A percentile compares a stretch with the other conserved stretches of the same genome.
phyloP scores from a whole-genome alignment of 768 basidiomycete genomes.

The Pholiota microspora region DNA sequence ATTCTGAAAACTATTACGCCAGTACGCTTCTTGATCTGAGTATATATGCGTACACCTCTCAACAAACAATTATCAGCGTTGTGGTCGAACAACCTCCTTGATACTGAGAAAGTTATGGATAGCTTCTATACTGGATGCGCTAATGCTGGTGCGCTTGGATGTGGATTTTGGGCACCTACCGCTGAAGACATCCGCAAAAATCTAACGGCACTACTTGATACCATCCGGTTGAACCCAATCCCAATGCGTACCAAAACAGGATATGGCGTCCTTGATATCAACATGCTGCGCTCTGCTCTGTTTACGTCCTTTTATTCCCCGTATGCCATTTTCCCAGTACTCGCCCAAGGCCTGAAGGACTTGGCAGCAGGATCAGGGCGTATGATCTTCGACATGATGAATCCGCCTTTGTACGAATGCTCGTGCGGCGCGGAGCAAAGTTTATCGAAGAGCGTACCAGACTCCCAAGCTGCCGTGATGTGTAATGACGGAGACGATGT shows the following conservation, averaged over 20 bases:
- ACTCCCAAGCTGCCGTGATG: constrained; percentile 28
- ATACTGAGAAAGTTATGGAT: constrained; percentile 34
- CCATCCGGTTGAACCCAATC: constrained; percentile 28
- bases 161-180: constrained; percentile 35
- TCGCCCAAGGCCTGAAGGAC: constrained; percentile 34
- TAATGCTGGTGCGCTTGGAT: constrained; percentile 30
- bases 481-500: constrained; percentile 39
- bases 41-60: no score
- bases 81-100: constrained; percentile 33
- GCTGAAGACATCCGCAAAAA: constrained; percentile 31
- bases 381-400: constrained; percentile 22
- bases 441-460: constrained; percentile 34
- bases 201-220: constrained; percentile 28
- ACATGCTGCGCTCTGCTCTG: constrained; percentile 23
- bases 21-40: constrained; percentile 19
- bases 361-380: constrained; percentile 29
- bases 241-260: constrained; percentile 26
- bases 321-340: constrained; percentile 26
- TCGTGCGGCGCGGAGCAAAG: constrained; percentile 21
- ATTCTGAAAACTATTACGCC: constrained; percentile 36
- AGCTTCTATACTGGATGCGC: constrained; percentile 35
- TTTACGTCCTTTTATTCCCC: constrained; percentile 35
- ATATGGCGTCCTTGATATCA: constrained; percentile 37
- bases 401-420: constrained; percentile 25
- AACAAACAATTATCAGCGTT: constrained; percentile 23